phyloP scores from a whole-genome alignment of 2,329 filamentous ascomycete genomes.

The Amphichorda felina region DNA sequence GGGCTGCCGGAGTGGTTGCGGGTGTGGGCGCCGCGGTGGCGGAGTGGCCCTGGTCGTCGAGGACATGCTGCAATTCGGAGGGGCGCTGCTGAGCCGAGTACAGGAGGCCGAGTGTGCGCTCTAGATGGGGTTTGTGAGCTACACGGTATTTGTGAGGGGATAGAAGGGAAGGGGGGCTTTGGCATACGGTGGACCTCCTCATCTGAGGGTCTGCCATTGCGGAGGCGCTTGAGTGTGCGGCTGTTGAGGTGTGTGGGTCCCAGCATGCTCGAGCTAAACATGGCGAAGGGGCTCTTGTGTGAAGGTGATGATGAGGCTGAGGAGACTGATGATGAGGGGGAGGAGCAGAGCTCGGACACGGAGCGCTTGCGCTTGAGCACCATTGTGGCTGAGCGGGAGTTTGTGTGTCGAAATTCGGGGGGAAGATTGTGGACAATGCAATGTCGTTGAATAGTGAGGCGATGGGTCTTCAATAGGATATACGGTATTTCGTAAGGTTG shows the following conservation, averaged over 20 bases:
- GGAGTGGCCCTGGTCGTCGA: not conserved
- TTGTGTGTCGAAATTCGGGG: no score
- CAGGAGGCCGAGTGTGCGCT: constrained; percentile 44
- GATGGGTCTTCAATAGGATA: no score
- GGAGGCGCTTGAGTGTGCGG: constrained; percentile 49
- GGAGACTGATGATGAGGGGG: constrained; percentile 29
- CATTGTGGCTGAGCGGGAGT: no score
- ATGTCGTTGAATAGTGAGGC: no score
- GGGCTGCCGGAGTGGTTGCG: constrained; percentile 5
- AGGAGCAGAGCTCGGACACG: constrained; percentile 40
- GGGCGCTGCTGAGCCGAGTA: constrained; percentile 38
- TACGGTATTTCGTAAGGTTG: no score
- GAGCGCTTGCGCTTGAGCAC: constrained; percentile 53
- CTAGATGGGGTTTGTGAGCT: no score
- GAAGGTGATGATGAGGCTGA: constrained; percentile 28
- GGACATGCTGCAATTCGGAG: not conserved
- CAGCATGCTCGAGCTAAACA: constrained; percentile 15
- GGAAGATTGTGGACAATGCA: no score
- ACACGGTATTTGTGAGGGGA: no score
- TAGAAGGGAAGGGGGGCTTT: not conserved
- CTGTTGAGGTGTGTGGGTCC: constrained; percentile 33
- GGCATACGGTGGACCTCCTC: constrained; percentile 41
- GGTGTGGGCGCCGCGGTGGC: constrained; percentile 7
- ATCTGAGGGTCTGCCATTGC: constrained; percentile 46
- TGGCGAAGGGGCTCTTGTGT: constrained; percentile 12